These are phyloP conservation scores for Fusarium coicis DNA, from an alignment of 2,329 filamentous ascomycete species.

Conservation along the genomic window DNA sequence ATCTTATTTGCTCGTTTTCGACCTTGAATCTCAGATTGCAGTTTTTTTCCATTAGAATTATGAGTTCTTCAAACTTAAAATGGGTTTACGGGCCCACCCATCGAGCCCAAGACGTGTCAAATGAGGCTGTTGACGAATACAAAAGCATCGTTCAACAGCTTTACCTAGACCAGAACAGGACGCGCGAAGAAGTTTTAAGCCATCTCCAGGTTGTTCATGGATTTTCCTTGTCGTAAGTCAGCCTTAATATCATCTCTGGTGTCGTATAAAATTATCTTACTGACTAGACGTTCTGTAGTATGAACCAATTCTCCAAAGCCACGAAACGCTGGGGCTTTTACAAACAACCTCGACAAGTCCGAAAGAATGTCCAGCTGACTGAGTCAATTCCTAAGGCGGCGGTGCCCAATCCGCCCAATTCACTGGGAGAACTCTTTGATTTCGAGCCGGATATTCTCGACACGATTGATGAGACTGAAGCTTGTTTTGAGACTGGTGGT, in stretches of 20 bases:
- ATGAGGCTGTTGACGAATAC: neutral
- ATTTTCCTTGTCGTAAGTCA: neutral
- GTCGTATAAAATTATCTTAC: neutral
- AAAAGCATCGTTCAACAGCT: neutral
- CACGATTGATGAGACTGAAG: neutral
- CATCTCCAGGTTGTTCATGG: rapidly evolving
- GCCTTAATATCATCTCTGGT: rapidly evolving
- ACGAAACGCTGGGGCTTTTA: neutral
- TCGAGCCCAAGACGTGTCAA: neutral
- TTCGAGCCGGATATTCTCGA: neutral
- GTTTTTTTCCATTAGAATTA: rapidly evolving
- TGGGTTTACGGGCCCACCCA: neutral
- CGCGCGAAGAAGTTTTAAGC: rapidly evolving
- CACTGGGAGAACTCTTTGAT: neutral
- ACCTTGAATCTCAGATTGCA: rapidly evolving
- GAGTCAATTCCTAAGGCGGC: rapidly evolving
- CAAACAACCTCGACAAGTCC: neutral
- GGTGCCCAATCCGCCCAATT: rapidly evolving
- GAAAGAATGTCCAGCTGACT: rapidly evolving
- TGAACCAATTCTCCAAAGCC: neutral
- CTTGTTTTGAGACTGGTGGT: rapidly evolving
- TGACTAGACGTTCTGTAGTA: rapidly evolving
- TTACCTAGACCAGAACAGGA: neutral
- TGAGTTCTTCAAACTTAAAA: rapidly evolving
- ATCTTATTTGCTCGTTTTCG: rapidly evolving